Evolutionary conservation across 257 asterid species (phyloP), one percentile per base, ranked within the genome.

Genomic region (Solanum tarapatanum): DNA sequence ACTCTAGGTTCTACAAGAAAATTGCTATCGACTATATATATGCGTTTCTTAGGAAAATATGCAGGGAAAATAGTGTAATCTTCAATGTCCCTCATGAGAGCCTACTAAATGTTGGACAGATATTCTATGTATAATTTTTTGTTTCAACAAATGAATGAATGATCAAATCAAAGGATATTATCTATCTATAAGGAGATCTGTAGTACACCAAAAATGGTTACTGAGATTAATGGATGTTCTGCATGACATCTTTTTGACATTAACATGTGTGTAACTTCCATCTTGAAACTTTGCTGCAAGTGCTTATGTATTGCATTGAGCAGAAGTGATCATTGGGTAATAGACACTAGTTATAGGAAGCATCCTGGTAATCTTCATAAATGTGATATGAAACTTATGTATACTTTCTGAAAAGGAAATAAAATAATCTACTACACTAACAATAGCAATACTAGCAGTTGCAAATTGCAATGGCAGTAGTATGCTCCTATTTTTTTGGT

Each of bases 51-150:
- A 93, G 98, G 93, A 97, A 95, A 94, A 93, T 97, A 23, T 97
- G 99, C 96, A 94, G 99, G 94, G 99, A 95, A 88, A 94, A 95
- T 88, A 97, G 99, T 91, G 99, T 92, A 36, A 97, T 97, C 86
- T 97, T 97, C 87, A 91, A 97, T 86, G 94, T 97, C 77, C 99
- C 99, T 43, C 99, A 97, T 89, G 99, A 97, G 84, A 95, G 99
- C 93, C 94, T 97, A 24, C 91, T 97, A 87, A 97, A 97, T 45
- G 99, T 97, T 76, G 99, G 99, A 0, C 99, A 97, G 93, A 88
- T 97, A 88, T 94, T 97, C 91, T 93, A 85, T 90, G 99, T 97
- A 68, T 97, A 89, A 93, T 36, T 35, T 77, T 87, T 83, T 86
- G n/a, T 35, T 21, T 5, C 19, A 36, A 55, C 37, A 16, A 58